Percentiles rank a stretch among this genome's conserved stretches.
Conservation (phyloP, 2,329 filamentous ascomycete species). For the Fusarium duplospermum region DNA sequence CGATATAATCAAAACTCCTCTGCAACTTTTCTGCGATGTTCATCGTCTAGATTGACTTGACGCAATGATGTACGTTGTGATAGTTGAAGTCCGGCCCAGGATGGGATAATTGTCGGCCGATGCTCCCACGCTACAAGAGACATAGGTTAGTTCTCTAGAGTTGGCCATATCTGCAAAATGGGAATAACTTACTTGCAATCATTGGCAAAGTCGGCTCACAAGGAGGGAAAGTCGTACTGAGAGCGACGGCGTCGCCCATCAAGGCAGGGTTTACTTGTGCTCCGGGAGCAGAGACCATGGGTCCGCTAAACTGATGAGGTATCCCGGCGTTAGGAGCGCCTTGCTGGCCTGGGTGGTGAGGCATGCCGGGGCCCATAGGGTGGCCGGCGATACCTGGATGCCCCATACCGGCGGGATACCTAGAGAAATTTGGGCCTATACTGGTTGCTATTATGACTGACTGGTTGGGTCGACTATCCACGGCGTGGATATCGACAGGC, state of each 20-base stretch:
- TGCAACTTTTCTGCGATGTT: not conserved
- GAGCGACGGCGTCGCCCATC: conserved; percentile 62
- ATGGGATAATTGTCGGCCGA: not conserved
- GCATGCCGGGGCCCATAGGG: conserved; percentile 71
- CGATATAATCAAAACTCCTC: not conserved
- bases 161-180: not conserved
- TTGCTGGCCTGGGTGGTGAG: conserved; percentile 76
- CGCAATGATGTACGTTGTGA: not conserved
- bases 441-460: conserved; percentile 75
- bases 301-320: conserved; percentile 73
- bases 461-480: conserved; percentile 63
- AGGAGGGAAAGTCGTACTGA: too few relatives aligned
- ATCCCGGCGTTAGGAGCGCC: conserved; percentile 73
- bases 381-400: conserved; percentile 77
- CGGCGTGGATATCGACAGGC: conserved; percentile 68
- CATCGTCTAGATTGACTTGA: not conserved
- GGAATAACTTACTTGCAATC: not conserved
- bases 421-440: conserved; percentile 71
- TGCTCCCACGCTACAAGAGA: not conserved
- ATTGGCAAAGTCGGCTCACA: not conserved
- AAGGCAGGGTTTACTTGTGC: conserved; percentile 79
- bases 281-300: conserved; percentile 79
- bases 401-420: conserved; percentile 78
- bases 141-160: not conserved
- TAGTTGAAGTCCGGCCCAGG: not conserved